Conservation (phyloP, 2,329 filamentous ascomycete species). For the Eurotiales sp. region DNA sequence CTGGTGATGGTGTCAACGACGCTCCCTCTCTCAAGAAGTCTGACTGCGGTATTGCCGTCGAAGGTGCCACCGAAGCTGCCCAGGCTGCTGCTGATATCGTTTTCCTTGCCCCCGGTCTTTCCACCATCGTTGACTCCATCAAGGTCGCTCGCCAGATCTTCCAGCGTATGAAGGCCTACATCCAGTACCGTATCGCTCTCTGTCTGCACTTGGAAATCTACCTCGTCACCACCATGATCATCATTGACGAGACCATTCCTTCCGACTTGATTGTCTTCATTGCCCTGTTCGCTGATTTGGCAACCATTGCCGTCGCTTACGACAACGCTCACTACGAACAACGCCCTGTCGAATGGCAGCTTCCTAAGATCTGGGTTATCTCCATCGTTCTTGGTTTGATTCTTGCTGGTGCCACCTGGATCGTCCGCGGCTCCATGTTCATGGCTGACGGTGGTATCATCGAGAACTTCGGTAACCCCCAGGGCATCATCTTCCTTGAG, state of each 20-base stretch:
- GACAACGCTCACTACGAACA: constrained; percentile 69
- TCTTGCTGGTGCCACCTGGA: constrained; percentile 65
- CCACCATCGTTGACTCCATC: constrained; percentile 64
- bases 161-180: constrained; percentile 70
- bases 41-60: constrained; percentile 66
- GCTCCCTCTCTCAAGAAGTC: constrained; percentile 66
- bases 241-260: constrained; percentile 68
- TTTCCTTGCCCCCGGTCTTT: constrained; percentile 65
- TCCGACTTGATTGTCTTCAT: constrained; percentile 70
- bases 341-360: constrained; percentile 69
- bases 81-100: constrained; percentile 67
- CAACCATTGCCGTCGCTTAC: constrained; percentile 70
- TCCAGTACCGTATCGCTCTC: constrained; percentile 68
- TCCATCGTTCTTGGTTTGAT: constrained; percentile 52
- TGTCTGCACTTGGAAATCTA: constrained; percentile 69
- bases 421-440: constrained; percentile 64
- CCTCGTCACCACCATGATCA: constrained; percentile 68
- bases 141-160: constrained; percentile 67
- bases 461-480: constrained; percentile 65
- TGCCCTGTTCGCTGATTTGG: constrained; percentile 69
- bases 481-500: constrained; percentile 77
- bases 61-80: constrained; percentile 64
- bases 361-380: constrained; percentile 73
- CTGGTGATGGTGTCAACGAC: constrained; percentile 67
- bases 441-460: constrained; percentile 64